Base-by-base conservation (phyloP, 2,329 filamentous ascomycete genomes). In the Talaromyces sp. region DNA sequence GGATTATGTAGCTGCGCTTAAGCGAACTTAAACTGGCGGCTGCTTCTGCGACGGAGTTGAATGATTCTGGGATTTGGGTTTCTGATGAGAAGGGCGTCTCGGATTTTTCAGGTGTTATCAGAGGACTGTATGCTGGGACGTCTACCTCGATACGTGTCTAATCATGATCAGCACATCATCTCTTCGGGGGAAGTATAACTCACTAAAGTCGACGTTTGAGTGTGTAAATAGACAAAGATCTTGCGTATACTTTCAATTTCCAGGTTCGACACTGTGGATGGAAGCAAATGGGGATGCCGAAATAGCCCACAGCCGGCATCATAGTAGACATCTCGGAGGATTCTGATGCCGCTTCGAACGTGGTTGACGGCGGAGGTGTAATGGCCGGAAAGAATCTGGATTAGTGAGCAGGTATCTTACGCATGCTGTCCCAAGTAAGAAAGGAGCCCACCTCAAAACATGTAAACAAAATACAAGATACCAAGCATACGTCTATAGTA, bases 401-500 rank as follows among this genome's bases (percentile, higher is more conserved):
- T 25, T 11, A 1, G 31, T 15, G 13, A 39, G 50, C 49, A 11
- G 19, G 17, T 45, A 45, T 43, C 17, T 17, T n/a, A n/a, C n/a
- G 7, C 39, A 3, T 43, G 7, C 15, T 41, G 7, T 17, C 5
- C 17, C 3, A 27, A 27, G 3, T 31, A 19, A 13, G 11, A 47
- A 25, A 47, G 10, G 3, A 47, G 27, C 39, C 15, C 41, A 72
- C 71, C 64, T 72, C 71, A 31, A 71, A 69, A 56, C 71, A 73
- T 43, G 70, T 67, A 45, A 73, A 72, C 11, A 75, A 61, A 17
- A 74, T 68, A 57, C 72, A 73, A 1, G 69, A 69, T 35, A 70
- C 68, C 25, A 69, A 58, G 27, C 67, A 71, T 0, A 71, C 68
- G 49, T 67, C 68, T 15, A 65, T 33, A 19, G 63, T 65, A 4